Evolutionary conservation across 306 rosid species (phyloP).

Genomic region (Medicago arabica): DNA sequence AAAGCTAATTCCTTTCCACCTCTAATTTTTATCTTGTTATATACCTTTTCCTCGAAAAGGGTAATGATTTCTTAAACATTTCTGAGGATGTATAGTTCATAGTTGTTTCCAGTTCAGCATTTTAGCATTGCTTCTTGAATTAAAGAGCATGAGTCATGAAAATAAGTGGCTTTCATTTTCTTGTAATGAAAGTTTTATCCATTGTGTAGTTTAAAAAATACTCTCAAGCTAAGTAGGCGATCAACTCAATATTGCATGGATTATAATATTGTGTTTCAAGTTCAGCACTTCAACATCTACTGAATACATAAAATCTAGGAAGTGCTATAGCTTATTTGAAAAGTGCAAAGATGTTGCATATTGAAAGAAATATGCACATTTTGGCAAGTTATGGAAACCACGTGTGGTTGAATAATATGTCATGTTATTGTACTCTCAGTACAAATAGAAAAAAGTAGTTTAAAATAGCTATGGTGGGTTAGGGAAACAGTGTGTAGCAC

Average conservation of each 20-base stretch:
- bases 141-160: not conserved
- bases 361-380: not conserved
- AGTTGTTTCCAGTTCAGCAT: not conserved
- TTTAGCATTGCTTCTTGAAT: not conserved
- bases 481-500: not conserved
- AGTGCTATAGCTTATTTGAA: not conserved
- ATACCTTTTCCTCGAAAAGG: not conserved
- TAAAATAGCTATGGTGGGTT: not conserved
- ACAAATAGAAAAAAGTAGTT: not conserved
- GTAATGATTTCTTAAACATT: not conserved
- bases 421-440: not conserved
- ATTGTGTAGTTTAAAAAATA: not conserved
- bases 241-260: not conserved
- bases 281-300: not conserved
- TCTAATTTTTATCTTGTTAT: not conserved
- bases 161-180: not conserved
- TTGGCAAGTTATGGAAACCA: not conserved
- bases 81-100: not conserved
- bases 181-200: not conserved
- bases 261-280: not conserved
- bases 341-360: not conserved
- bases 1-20: not conserved
- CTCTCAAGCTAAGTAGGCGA: not conserved
- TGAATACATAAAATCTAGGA: not conserved
- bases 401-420: not conserved